Base-by-base conservation (phyloP, 2,329 filamentous ascomycete species). In the Trichoderma sp. region DNA sequence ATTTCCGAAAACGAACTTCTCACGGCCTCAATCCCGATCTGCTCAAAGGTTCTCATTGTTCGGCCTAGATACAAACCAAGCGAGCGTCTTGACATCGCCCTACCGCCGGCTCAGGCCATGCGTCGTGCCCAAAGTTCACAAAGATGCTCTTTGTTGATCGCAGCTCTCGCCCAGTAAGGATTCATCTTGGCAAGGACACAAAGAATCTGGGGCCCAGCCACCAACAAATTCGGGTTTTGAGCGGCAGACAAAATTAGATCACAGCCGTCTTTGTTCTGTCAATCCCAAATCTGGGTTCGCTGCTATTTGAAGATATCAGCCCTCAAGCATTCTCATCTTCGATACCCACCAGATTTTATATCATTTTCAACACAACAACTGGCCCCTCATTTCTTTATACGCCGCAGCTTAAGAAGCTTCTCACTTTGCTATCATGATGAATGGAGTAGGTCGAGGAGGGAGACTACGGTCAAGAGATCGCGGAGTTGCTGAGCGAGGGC, bases 131-230 rank as follows among this genome's bases (percentile, higher is more conserved):
- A 58, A 67, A 40, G 63, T 43, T 68, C 59, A 71, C 69, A 73
- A 73, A 74, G 69, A 76, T 75, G 72, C 72, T 65, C 73, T 76
- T 76, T 75, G 73, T 76, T 75, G 71, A 72, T 37, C 64, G 35
- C 62, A 35, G 27, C 53, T 61, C 63, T 59, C 49, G 58, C 69
- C 56, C 68, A 59, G 52, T 49, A 53, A 65, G 63, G 66, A 68
- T 61, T 55, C 43, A 70, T 43, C 21, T 61, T 47, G 62, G 63
- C 58, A 61, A 57, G 49, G 35, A 60, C 40, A 58, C 72, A 71
- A 65, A 70, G 61, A 70, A 62, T 31, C 29, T 49, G 33, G 65
- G 56, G 35, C 56, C 43, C 68, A 60, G 24, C 21, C 27, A 19
- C 43, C 71, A 70, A 72, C 47, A 57, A 68, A 31, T 4, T 7